These are phyloP conservation scores for Salvia miltiorrhiza DNA, from an alignment of 257 asterid genomes.

Conservation along the genomic window DNA sequence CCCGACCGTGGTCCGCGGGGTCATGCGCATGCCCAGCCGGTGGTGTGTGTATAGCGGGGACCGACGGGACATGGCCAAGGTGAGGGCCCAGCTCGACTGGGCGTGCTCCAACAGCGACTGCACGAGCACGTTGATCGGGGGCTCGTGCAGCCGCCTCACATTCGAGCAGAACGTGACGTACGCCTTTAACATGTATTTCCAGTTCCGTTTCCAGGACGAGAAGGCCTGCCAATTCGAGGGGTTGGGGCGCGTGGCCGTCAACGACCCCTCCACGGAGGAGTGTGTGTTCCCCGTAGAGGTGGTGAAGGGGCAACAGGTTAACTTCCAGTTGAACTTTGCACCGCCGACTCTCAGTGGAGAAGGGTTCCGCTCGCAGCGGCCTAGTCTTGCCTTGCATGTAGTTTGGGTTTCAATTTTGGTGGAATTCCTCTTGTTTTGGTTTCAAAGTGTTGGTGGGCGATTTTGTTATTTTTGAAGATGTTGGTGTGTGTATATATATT, in stretches of 20 bases:
- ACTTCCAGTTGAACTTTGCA: neutral
- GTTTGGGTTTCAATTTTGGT: neutral
- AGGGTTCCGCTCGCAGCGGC: neutral
- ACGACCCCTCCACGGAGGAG: constrained; percentile 25
- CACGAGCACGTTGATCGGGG: constrained; percentile 16
- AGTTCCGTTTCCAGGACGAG: constrained; percentile 20
- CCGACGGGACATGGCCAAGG: neutral
- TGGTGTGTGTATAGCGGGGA: constrained; percentile 31
- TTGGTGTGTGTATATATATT: no score
- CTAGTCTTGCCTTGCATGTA: neutral
- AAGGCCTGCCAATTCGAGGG: constrained; percentile 14
- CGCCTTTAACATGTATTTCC: constrained; percentile 34
- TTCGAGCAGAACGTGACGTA: constrained; percentile 16
- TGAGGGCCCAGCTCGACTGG: rapidly evolving
- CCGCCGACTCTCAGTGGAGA: neutral
- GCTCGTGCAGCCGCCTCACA: constrained; percentile 28
- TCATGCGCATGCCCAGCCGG: constrained; percentile 32
- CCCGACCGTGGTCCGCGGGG: constrained; percentile 28
- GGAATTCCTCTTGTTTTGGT: no score
- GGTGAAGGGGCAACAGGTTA: constrained; percentile 18
- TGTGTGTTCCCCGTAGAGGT: constrained; percentile 46
- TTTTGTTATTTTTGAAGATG: neutral
- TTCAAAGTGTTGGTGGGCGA: no score
- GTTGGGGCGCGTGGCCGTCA: constrained; percentile 8
- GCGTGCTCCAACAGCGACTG: constrained; percentile 23